Evolutionary conservation across 1,139 yeast species (phyloP), one percentile per base, ranked within the genome.

Genomic region (Hanseniaspora uvarum): DNA sequence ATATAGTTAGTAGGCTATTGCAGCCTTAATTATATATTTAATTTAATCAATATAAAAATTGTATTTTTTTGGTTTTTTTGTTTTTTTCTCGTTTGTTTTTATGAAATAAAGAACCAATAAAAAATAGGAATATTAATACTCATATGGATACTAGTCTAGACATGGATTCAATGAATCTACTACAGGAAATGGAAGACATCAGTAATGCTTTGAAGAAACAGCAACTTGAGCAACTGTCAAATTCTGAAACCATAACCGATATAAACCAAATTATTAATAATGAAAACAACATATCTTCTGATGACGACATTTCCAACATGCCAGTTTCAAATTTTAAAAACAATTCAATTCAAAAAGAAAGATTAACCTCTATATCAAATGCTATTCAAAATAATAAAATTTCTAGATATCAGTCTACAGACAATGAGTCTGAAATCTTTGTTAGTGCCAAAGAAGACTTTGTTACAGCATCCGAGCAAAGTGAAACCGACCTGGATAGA

Each of bases 161-260:
- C 28, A 23, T 49, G 31, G 53, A 49, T 36, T 49, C 53, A 1
- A 26, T 41, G 43, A 34, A 49, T 26, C 47, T 49, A 2, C n/a
- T 49, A 24, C 45, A 41, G 19, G 53, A 49, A 26, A 49, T 49
- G 53, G 53, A 49, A 30, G 24, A 34, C 18, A 41, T 49, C 12
- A 41, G 53, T 30, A 41, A 28, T 41, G 45, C 47, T 24, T 28
- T 49, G 12, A 49, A 49, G 19, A 49, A 49, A 28, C 39, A 21
- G 4, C 31, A 41, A 7, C 36, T 30, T 2, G 30, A 30, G 28
- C 43, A 30, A 21, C 12, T 37, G 5, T 31, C 21, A 10, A 39
- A 38, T 28, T n/a, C 34, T 10, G 51, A 48, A 16, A 33, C 40
- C 10, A 19, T 21, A n/a, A 40, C 46, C 8, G 52, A 48, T 16